These are phyloP conservation scores for Chlorella sp. DNA, from an alignment of 139 green algal genomes.

Conservation along the genomic window DNA sequence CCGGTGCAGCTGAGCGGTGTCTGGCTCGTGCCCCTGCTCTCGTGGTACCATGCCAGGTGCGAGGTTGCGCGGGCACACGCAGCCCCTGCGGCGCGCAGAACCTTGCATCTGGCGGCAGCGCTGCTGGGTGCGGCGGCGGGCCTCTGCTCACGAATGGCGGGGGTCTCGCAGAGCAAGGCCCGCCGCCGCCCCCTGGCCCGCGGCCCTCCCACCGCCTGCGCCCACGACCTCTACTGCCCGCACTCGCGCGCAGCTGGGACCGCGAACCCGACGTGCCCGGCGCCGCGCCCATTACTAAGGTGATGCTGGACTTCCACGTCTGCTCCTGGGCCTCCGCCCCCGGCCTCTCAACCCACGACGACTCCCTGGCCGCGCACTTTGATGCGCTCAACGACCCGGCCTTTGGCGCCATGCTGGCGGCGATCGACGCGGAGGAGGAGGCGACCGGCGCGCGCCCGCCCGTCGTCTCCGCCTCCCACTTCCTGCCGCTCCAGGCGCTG, in stretches of 20 bases:
- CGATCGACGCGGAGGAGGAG: conserved; percentile 19
- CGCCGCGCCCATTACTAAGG: conserved; percentile 40
- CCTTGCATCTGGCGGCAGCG: no score
- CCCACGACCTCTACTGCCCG: no score
- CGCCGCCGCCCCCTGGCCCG: background rate
- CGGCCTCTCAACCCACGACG: conserved; percentile 13
- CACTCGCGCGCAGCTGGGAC: no score
- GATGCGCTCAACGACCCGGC: conserved; percentile 54
- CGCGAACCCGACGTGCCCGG: conserved; percentile 52
- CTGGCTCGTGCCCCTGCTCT: conserved; percentile 56
- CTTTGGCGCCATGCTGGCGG: conserved; percentile 15
- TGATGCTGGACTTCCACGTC: conserved; percentile 57
- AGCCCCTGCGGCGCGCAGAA: no score
- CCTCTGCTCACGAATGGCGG: no score
- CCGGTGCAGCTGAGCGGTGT: conserved; percentile 51
- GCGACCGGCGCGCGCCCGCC: conserved; percentile 21
- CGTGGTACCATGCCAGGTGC: conserved; percentile 46
- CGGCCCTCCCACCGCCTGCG: no score
- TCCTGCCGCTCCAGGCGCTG: conserved; percentile 61
- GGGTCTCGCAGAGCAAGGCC: no score
- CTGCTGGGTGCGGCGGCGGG: no score
- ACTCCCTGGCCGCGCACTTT: conserved; percentile 49
- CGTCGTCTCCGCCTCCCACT: conserved; percentile 61
- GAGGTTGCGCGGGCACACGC: no score
- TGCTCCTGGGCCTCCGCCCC: conserved; percentile 44